Evolutionary conservation across 768 basidiomycete species (phyloP), one percentile per base, ranked within the genome.

Genomic region (Termitomyces sp.): DNA sequence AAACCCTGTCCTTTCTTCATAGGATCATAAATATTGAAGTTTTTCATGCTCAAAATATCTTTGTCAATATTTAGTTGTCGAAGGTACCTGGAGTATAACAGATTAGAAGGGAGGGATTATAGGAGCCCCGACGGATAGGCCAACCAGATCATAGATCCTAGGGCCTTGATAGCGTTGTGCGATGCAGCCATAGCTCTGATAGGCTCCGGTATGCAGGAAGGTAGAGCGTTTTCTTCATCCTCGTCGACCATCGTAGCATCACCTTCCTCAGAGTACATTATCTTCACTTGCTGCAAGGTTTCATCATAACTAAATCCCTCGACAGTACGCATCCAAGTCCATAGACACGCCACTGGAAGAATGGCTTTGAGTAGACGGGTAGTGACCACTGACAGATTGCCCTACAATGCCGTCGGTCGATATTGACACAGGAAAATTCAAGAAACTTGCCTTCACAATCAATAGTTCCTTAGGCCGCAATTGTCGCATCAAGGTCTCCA

Each of bases 1-100:
- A 98, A 74, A 30, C 87, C 91, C 68, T 87, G 80, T n/a, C 94
- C 95, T 60, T 82, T 81, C 69, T 89, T 88, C 84, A 98, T 93
- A 0, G 97, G 97, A 71, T 98, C 94, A 68, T 96, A 97, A 41
- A 97, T 80, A 65, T 98, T 95, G 81, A 99, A 99, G 69, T 98
- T 98, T 75, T 86, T 90, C 89, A 97, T 95, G 56, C 87, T 91
- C 67, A 99, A 72, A 57, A 99, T 86, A 63, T 98, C 95, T 68
- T 93, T 91, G 75, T 95, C 96, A 62, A 98, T 93, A 68, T 98
- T 98, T 42, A 99, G 81, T 61, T 93, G 91, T 39, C 90, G 86
- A 15, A 98, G 82, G 69, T 94, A 94, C 85, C 88, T 87, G 44
- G 16, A 3, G 18, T 30, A 50, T 8, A 30, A 39, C 24, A 54